phyloP scores from a whole-genome alignment of 2,329 filamentous ascomycete species.

The Trichoderma koningiopsis region DNA sequence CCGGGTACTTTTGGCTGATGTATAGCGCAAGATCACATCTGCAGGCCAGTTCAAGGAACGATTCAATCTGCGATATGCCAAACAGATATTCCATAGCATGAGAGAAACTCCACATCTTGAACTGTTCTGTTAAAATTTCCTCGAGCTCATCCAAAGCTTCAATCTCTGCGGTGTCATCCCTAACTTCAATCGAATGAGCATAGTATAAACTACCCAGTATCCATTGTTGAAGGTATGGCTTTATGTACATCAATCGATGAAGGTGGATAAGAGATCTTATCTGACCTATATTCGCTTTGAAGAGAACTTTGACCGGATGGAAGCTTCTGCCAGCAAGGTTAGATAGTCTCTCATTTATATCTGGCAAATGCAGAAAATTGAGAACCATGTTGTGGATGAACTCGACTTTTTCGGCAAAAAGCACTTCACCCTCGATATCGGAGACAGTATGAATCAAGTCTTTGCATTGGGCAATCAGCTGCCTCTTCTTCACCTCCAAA shows the following conservation, averaged over 20 bases:
- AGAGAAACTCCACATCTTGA: conserved; percentile 1
- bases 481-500: not conserved
- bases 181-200: conserved; percentile 3
- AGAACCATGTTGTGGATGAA: conserved; percentile 20
- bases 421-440: not conserved
- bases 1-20: not conserved
- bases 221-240: conserved; percentile 12
- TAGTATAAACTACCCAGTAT: conserved; percentile 17
- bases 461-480: conserved; percentile 13
- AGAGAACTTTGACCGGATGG: conserved; percentile 4
- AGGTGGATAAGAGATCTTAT: conserved; percentile 11
- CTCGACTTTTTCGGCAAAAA: conserved; percentile 11
- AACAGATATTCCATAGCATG: conserved; percentile 8
- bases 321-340: not conserved
- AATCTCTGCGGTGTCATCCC: not conserved
- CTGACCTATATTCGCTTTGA: conserved; percentile 5
- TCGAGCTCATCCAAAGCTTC: conserved; percentile 9
- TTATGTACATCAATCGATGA: conserved; percentile 1
- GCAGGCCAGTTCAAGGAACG: conserved; percentile 8
- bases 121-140: not conserved
- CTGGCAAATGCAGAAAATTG: conserved; percentile 5
- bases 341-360: not conserved
- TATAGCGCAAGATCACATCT: conserved; percentile 5
- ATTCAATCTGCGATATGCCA: not conserved
- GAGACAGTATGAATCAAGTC: not conserved